Conservation (phyloP, 345 rosid genomes). For the Erodium maritimum region DNA sequence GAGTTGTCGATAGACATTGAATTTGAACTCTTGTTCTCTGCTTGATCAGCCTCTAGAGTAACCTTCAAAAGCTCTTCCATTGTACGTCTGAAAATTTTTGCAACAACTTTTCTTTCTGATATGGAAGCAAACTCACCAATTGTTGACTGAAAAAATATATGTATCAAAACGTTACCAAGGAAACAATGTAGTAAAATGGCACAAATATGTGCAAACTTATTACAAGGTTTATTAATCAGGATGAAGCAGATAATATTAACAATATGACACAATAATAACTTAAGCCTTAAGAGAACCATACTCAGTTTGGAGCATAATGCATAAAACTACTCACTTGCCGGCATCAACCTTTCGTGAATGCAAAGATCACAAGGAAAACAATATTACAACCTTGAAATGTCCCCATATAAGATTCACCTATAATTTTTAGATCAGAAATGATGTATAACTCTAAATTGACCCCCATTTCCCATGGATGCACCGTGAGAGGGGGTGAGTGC, state of each 20-base stretch:
- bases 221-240: too few species aligned
- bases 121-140: slow-evolving; percentile 69
- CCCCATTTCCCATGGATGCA: too few species aligned
- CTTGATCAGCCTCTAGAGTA: slow-evolving; percentile 46
- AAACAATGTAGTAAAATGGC: not conserved
- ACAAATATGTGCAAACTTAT: not conserved
- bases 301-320: too few species aligned
- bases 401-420: too few species aligned
- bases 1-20: slow-evolving; percentile 46
- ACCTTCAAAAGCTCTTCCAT: slow-evolving; percentile 61
- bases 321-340: too few species aligned
- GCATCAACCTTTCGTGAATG: too few species aligned
- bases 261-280: too few species aligned
- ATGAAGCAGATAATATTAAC: not conserved
- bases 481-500: not conserved
- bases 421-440: too few species aligned
- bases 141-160: slow-evolving; percentile 48
- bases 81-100: slow-evolving; percentile 40
- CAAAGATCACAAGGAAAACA: too few species aligned
- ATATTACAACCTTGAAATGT: too few species aligned
- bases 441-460: too few species aligned
- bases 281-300: too few species aligned
- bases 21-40: slow-evolving; percentile 21
- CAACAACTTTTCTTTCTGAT: slow-evolving; percentile 49
- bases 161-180: not conserved